These are phyloP conservation scores for Pulveroboletus frians DNA, from an alignment of 768 basidiomycete genomes.

Conservation along the genomic window DNA sequence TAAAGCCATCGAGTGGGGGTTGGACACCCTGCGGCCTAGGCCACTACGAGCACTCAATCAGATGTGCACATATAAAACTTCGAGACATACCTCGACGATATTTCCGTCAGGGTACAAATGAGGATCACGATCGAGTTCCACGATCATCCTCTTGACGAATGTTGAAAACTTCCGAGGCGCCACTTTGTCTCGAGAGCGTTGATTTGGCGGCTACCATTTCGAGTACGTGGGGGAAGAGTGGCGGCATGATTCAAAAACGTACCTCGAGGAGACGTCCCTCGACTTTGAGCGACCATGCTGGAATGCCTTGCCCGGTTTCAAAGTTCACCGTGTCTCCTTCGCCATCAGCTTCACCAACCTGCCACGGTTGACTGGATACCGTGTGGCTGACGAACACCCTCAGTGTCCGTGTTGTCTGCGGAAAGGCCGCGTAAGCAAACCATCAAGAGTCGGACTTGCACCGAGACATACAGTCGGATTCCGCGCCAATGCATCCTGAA, in stretches of 20 bases:
- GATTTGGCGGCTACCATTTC: conserved; percentile 46
- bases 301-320: conserved; percentile 84
- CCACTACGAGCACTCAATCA: conserved; percentile 44
- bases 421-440: conserved; percentile 2
- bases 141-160: conserved; percentile 74
- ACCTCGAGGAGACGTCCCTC: conserved; percentile 87
- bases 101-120: conserved; percentile 78
- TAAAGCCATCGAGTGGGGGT: conserved; percentile 79
- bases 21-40: conserved; percentile 50
- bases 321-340: conserved; percentile 45
- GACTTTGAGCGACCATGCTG: conserved; percentile 82
- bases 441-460: neutral
- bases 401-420: conserved; percentile 76
- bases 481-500: conserved; percentile 80
- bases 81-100: conserved; percentile 68
- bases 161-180: conserved; percentile 78
- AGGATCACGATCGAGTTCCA: conserved; percentile 86
- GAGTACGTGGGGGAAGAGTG: neutral
- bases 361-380: conserved; percentile 82
- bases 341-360: conserved; percentile 41
- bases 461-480: conserved; percentile 48
- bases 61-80: neutral
- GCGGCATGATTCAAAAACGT: conserved; percentile 16
- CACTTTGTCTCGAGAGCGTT: conserved; percentile 56
- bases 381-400: conserved; percentile 87